A percentile compares a stretch with the other conserved stretches of the same genome.
Evolutionary conservation across 2,329 filamentous ascomycete genomes (phyloP).

Genomic region (Colletotrichum cordylinicola): DNA sequence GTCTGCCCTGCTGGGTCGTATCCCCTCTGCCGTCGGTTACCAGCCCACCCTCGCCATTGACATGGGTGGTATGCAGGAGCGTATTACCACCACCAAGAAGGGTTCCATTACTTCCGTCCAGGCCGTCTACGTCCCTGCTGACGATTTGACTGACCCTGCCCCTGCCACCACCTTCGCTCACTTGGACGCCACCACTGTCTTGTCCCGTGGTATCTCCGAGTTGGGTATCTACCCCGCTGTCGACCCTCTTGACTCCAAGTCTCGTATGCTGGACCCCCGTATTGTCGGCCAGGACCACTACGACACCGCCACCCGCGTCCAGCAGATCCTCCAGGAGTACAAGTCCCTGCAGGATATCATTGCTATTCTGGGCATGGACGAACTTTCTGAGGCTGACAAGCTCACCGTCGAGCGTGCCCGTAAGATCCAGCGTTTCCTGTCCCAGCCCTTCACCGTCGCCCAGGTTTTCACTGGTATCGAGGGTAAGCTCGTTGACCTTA

Average conservation of each 20-base stretch:
- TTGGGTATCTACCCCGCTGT: conserved; percentile 99
- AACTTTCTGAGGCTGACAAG: conserved; percentile 98
- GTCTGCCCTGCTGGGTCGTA: conserved; percentile 98
- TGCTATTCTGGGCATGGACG: conserved; percentile 99
- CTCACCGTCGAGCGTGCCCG: conserved; percentile 99
- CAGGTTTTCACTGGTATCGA: conserved; percentile 90
- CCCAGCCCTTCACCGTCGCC: conserved; percentile 94
- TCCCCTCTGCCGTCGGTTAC: conserved; percentile 99
- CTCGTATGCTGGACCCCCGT: conserved; percentile 99
- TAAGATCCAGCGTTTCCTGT: conserved; percentile 99
- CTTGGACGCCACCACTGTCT: conserved; percentile 99
- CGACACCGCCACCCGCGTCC: conserved; percentile 89
- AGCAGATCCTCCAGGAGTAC: conserved; percentile 99
- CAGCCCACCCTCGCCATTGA: conserved; percentile 98
- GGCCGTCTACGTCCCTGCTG: conserved; percentile 99
- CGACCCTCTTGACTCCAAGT: conserved; percentile 99
- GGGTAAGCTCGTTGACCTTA: conserved; percentile 95
- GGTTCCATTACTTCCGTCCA: conserved; percentile 99
- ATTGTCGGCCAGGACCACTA: conserved; percentile 99
- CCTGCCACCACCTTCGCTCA: conserved; percentile 99
- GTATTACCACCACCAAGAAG: conserved; percentile 99
- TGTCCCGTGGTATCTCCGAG: conserved; percentile 99
- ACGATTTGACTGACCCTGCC: conserved; percentile 99
- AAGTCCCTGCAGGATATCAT: conserved; percentile 99
- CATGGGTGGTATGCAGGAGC: conserved; percentile 99